A percentile compares a stretch with the other conserved stretches of the same genome.
Conservation (phyloP, 345 rosid genomes). For the Eucalyptus guilfoylei region DNA sequence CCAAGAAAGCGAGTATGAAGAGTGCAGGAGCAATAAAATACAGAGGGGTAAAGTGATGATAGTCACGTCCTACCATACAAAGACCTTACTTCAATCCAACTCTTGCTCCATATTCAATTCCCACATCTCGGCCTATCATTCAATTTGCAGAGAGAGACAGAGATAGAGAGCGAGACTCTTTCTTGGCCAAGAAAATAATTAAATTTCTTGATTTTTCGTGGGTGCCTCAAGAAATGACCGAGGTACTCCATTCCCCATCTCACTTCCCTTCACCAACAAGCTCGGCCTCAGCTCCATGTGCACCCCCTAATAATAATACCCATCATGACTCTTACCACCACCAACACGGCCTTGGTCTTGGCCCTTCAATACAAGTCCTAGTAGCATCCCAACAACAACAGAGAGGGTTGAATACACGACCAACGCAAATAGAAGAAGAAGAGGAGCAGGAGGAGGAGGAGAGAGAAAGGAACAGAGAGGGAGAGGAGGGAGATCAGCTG, state of each 20-base stretch:
- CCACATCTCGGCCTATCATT: not conserved
- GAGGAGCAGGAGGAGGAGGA: constrained; percentile 1
- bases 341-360: not conserved
- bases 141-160: not conserved
- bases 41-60: constrained; percentile 19
- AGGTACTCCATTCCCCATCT: constrained; percentile 55
- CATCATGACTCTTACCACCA: constrained; percentile 30
- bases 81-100: constrained; percentile 72
- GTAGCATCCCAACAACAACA: not conserved
- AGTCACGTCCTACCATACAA: constrained; percentile 55
- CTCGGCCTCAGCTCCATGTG: constrained; percentile 51
- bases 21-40: not conserved
- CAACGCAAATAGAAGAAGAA: constrained; percentile 1
- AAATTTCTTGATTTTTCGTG: not conserved
- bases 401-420: not conserved
- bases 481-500: constrained; percentile 37
- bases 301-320: not conserved
- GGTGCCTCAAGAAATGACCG: constrained; percentile 39
- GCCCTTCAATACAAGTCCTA: not conserved
- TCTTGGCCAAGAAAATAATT: not conserved
- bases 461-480: constrained; percentile 7
- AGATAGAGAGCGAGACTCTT: not conserved
- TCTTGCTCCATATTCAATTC: constrained; percentile 15
- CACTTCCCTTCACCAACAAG: constrained; percentile 92
- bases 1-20: not conserved